Evolutionary conservation across 164 flowering plant species (phyloP).

Genomic region (Aristolochia californica): DNA sequence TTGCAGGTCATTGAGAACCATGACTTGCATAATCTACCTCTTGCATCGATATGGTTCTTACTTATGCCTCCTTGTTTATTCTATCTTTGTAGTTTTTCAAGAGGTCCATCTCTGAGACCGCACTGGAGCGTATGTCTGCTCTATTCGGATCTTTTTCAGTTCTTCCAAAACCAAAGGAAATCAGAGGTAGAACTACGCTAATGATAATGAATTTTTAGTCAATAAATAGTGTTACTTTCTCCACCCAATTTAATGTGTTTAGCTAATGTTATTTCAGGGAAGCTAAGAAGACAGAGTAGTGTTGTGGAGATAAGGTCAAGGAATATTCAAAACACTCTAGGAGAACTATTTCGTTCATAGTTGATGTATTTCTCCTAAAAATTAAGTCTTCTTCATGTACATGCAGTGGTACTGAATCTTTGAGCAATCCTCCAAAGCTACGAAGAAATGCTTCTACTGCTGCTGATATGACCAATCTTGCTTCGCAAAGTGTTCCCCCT

Average conservation of each 20-base stretch:
- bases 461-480: constrained; percentile 40
- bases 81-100: constrained; percentile 43
- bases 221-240: background rate
- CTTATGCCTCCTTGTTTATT: background rate
- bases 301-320: constrained; percentile 53
- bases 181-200: constrained; percentile 38
- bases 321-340: constrained; percentile 18
- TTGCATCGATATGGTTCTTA: background rate
- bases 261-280: constrained; percentile 29
- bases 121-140: constrained; percentile 63
- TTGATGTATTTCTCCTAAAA: too few relatives aligned
- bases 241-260: background rate
- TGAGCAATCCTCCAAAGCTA: constrained; percentile 35
- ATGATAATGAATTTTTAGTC: too few relatives aligned
- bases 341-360: too few relatives aligned
- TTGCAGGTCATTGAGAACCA: background rate
- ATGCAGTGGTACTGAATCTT: constrained; percentile 40
- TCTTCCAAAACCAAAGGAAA: constrained; percentile 44
- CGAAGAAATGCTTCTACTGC: constrained; percentile 79
- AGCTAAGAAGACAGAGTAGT: constrained; percentile 69
- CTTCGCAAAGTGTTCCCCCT: constrained; percentile 27
- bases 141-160: constrained; percentile 66
- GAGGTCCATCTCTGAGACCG: constrained; percentile 69
- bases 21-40: constrained; percentile 1
- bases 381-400: background rate